Percentiles rank a stretch among this genome's conserved stretches.
Evolutionary conservation across 176 grass and related monocot genomes (phyloP).

Genomic region (Eragrostis curvula): DNA sequence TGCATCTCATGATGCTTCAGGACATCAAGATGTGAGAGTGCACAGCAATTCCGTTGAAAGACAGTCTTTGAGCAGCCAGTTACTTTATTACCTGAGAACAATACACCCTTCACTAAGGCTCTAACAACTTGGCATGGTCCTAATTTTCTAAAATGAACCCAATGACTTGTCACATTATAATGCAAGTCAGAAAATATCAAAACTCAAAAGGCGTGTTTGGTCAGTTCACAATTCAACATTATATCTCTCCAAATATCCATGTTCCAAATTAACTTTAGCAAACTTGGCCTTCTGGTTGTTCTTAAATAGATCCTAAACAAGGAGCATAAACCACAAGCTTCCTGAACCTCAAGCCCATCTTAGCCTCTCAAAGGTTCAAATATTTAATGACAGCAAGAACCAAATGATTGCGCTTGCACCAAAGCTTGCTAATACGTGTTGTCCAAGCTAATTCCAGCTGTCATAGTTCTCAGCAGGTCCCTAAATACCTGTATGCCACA

Average conservation of each 20-base stretch:
- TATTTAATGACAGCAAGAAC: conserved; percentile 28
- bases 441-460: conserved; percentile 23
- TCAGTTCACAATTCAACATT: conserved; percentile 26
- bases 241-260: conserved; percentile 10
- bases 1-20: conserved; percentile 34
- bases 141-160: conserved; percentile 19
- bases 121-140: conserved; percentile 31
- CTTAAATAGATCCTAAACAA: background rate
- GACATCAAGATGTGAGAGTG: conserved; percentile 19
- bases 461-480: conserved; percentile 1
- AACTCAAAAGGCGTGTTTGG: background rate
- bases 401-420: background rate
- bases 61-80: background rate
- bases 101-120: conserved; percentile 11
- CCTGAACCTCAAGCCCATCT: conserved; percentile 12
- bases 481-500: conserved; percentile 5
- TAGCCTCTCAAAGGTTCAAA: conserved; percentile 31
- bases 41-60: conserved; percentile 13
- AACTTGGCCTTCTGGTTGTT: background rate
- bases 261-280: conserved; percentile 10
- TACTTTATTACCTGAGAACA: conserved; percentile 15
- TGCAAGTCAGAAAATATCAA: conserved; percentile 15
- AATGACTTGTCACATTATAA: background rate
- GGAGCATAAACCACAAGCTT: conserved; percentile 26
- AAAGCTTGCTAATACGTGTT: conserved; percentile 23